Base-by-base conservation (phyloP, 2,329 filamentous ascomycete genomes). In the Aquanectria penicillioides region DNA sequence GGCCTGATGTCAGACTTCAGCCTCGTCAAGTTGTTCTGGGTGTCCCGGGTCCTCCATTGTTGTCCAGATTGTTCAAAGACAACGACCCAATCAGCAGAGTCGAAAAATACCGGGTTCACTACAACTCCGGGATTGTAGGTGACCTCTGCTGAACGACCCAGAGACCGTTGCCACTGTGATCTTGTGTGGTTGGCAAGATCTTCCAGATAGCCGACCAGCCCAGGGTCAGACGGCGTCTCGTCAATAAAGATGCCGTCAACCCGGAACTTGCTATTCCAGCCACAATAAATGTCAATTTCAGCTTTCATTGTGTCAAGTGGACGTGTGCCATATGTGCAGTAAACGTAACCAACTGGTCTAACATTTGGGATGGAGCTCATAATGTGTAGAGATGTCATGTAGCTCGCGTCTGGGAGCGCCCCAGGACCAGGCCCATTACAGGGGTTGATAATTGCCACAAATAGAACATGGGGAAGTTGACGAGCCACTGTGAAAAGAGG, bases 231-330 rank as follows among this genome's bases (percentile, higher is more conserved):
- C 7, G 63, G 61, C 15, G 56, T 57, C 36, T 65, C 63, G 26
- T 65, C 63, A 9, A 65, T 49, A 17, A 65, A 65, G 15, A 65
- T 62, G 17, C 63, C 63, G 11, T 64, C 44, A 6, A 64, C 11
- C 4, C 23, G 41, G 13, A 64, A 65, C 5, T 15, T 20, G 8
- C 18, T 13, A 6, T 64, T 64, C 63, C 63, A 65, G 34, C 50
- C 61, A 22, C 33, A 18, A 10, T 64, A 65, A 9, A 25, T 7
- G 22, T 43, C 33, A 36, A 65, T 56, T 28, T 65, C 63, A 9
- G 31, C 38, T 5, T 52, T 20, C 5, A 62, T 25, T 3, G 48
- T 50, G 17, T 29, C 48, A 2, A 48, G 29, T 11, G n/a, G 18
- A 7, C 61, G 61, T 11, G 4, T 20, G 23, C 61, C 58, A 12